Evolutionary conservation across 371 early-diverging fungal species (phyloP).

Genomic region (Blakeslea trispora): DNA sequence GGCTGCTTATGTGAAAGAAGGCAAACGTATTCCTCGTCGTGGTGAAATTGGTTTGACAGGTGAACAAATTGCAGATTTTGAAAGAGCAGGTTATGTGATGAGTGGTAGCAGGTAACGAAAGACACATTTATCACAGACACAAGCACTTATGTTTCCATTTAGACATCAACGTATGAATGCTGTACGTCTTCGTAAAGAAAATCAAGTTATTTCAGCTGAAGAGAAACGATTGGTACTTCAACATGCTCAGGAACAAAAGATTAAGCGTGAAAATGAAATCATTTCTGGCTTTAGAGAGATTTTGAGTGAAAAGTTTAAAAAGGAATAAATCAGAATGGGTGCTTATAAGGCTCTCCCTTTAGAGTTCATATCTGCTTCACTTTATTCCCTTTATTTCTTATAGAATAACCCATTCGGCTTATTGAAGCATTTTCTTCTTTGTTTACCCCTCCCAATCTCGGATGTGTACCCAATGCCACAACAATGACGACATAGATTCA

Average conservation of each 20-base stretch:
- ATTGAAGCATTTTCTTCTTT: too few relatives aligned
- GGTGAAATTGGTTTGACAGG: constrained; percentile 94
- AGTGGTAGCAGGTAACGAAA: constrained; percentile 83
- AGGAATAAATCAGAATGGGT: constrained; percentile 18
- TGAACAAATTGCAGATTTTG: constrained; percentile 81
- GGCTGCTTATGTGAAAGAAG: constrained; percentile 80
- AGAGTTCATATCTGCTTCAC: too few relatives aligned
- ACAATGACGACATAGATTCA: too few relatives aligned
- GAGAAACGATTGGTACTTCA: constrained; percentile 81
- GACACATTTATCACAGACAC: too few relatives aligned
- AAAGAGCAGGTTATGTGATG: constrained; percentile 95
- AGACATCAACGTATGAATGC: constrained; percentile 94
- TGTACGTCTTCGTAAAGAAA: constrained; percentile 94
- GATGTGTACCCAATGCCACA: too few relatives aligned
- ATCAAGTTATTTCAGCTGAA: constrained; percentile 88
- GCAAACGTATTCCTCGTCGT: constrained; percentile 95
- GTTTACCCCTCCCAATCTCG: too few relatives aligned
- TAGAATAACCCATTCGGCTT: too few relatives aligned
- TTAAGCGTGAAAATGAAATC: constrained; percentile 87
- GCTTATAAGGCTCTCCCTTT: too few relatives aligned
- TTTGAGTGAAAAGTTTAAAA: constrained; percentile 47
- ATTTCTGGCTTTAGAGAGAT: constrained; percentile 84
- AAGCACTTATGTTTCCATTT: too few relatives aligned
- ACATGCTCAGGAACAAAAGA: constrained; percentile 81
- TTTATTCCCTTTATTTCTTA: too few relatives aligned